These are phyloP conservation scores for Coemansia sp. DNA, from an alignment of 192 early-diverging fungal genomes.

Conservation along the genomic window DNA sequence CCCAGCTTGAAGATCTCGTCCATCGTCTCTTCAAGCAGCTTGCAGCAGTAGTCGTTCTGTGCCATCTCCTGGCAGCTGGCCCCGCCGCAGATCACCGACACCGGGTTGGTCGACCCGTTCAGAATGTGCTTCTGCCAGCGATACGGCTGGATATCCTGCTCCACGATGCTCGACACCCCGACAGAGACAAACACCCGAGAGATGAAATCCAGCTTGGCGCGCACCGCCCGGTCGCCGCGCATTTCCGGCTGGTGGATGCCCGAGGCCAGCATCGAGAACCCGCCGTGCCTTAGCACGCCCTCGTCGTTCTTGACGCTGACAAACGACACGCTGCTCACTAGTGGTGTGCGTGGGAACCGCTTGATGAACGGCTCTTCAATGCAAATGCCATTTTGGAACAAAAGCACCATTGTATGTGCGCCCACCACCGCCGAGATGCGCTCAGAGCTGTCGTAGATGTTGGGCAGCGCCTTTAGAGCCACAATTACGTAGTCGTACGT, in stretches of 20 bases:
- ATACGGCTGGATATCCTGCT: slow-evolving; percentile 45
- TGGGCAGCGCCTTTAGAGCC: slow-evolving; percentile 46
- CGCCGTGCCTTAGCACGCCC: slow-evolving; percentile 29
- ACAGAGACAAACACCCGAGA: slow-evolving; percentile 21
- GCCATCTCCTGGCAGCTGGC: slow-evolving; percentile 45
- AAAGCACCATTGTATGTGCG: slow-evolving; percentile 22
- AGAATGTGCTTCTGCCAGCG: slow-evolving; percentile 51
- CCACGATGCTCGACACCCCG: slow-evolving; percentile 38
- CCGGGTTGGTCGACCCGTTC: slow-evolving; percentile 46
- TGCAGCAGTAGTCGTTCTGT: slow-evolving; percentile 18
- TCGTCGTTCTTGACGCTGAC: slow-evolving; percentile 38
- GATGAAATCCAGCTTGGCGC: slow-evolving; percentile 18
- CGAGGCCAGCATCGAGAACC: slow-evolving; percentile 40
- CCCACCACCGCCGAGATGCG: slow-evolving; percentile 15
- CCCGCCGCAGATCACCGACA: slow-evolving; percentile 41
- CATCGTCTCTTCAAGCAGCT: slow-evolving; percentile 36
- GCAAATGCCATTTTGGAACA: slow-evolving; percentile 46
- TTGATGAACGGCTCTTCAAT: slow-evolving; percentile 34
- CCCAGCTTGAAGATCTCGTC: slow-evolving; percentile 43
- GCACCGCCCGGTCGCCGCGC: background rate
- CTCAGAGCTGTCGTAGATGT: slow-evolving; percentile 41
- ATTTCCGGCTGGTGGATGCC: slow-evolving; percentile 17
- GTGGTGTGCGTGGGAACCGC: slow-evolving; percentile 14
- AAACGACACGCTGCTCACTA: slow-evolving; percentile 43
- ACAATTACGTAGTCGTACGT: slow-evolving; percentile 45